phyloP scores from a whole-genome alignment of 306 rosid genomes.

The Macrotyloma uniflorum region DNA sequence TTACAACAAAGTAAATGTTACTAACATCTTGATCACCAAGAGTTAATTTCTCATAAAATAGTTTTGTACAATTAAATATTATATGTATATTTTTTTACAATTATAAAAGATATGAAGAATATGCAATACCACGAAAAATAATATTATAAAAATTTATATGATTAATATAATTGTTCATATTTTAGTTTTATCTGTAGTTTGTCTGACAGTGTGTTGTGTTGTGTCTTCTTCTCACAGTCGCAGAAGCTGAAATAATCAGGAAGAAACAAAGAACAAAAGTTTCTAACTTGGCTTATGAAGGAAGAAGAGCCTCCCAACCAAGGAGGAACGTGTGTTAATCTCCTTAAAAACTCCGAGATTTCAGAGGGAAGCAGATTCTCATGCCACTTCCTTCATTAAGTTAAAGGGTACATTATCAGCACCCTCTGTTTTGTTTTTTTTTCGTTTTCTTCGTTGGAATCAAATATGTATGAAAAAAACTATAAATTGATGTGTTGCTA shows the following conservation, averaged over 20 bases:
- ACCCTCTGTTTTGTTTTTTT: too few relatives aligned
- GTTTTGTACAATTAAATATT: neutral
- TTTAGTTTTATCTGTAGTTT: neutral
- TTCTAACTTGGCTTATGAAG: neutral
- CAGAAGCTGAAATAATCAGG: neutral
- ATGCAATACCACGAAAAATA: neutral
- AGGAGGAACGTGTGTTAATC: neutral
- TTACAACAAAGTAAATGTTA: too few relatives aligned
- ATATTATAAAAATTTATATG: neutral
- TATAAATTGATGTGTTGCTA: neutral
- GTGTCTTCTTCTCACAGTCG: neutral
- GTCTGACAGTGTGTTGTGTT: neutral
- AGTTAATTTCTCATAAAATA: too few relatives aligned
- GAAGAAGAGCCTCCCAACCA: neutral
- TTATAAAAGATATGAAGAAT: neutral
- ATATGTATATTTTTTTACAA: neutral
- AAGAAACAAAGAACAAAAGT: neutral
- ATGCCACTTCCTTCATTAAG: constrained; percentile 17
- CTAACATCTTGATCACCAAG: too few relatives aligned
- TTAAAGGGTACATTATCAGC: constrained; percentile 13
- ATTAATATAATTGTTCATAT: neutral
- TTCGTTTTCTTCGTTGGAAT: too few relatives aligned
- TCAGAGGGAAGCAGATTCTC: neutral
- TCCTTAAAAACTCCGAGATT: neutral
- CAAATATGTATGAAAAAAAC: too few relatives aligned